These are phyloP conservation scores for Penicillium thymicola DNA, from an alignment of 2,329 filamentous ascomycete genomes.

Conservation along the genomic window DNA sequence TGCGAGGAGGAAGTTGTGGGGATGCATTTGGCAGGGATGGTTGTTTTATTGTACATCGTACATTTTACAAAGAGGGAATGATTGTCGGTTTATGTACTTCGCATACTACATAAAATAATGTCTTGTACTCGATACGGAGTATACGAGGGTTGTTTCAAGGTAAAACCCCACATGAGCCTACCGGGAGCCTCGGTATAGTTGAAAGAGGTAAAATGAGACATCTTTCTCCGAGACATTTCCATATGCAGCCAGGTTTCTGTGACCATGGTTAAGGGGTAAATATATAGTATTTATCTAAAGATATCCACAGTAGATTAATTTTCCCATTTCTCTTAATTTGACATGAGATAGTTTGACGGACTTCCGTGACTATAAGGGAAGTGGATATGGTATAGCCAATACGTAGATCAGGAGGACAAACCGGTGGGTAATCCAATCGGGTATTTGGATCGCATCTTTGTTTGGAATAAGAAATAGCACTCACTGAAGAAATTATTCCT, in stretches of 20 bases:
- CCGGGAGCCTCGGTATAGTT: neutral
- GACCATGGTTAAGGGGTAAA: neutral
- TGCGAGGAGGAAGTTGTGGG: conserved; percentile 3
- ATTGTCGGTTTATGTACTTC: neutral
- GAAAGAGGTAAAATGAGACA: neutral
- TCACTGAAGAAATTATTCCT: conserved; percentile 10
- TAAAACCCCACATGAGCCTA: neutral
- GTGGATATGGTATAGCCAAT: neutral
- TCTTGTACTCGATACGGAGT: neutral
- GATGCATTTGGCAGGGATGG: conserved; percentile 7
- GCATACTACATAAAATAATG: neutral
- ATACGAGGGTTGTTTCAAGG: neutral
- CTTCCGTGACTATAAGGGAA: neutral
- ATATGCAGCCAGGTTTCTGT: neutral
- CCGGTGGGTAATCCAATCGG: too few species aligned
- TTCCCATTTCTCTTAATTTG: neutral
- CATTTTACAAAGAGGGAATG: neutral
- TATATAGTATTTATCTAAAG: neutral
- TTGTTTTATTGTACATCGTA: neutral
- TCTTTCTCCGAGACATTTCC: neutral
- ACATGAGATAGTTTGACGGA: too few species aligned
- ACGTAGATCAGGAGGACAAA: neutral
- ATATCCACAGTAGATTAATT: neutral
- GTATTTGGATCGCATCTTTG: too few species aligned
- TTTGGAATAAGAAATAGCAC: neutral